Percentiles rank a stretch among this genome's conserved stretches.
phyloP scores from a whole-genome alignment of 495 filamentous ascomycete genomes.

The Echria macrotheca region DNA sequence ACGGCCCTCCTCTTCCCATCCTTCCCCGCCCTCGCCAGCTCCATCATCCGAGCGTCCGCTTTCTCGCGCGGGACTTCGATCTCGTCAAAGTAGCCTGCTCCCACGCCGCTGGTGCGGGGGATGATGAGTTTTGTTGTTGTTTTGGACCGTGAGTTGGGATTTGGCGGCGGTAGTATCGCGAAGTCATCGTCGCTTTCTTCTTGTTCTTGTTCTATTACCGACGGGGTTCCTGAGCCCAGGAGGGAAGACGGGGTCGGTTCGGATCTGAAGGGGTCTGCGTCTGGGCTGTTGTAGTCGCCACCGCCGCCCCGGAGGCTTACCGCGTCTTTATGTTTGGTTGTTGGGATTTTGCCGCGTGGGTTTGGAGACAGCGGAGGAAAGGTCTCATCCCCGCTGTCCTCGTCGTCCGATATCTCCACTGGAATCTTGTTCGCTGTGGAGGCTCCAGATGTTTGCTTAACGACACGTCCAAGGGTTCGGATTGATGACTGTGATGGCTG shows the following conservation, averaged over 20 bases:
- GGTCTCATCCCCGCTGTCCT: not conserved
- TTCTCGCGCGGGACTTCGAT: conserved; percentile 21
- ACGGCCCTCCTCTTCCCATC: conserved; percentile 3
- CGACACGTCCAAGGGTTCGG: conserved; percentile 12
- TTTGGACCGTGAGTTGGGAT: too few species aligned
- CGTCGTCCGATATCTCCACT: conserved; percentile 15
- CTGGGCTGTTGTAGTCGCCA: not conserved
- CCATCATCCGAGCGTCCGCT: too few species aligned
- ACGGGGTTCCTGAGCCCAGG: not conserved
- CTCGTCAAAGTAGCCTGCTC: not conserved
- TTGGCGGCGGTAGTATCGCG: too few species aligned
- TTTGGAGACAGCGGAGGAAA: not conserved
- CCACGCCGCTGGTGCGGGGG: not conserved
- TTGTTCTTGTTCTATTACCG: not conserved
- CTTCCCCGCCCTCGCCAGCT: not conserved
- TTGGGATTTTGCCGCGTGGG: not conserved
- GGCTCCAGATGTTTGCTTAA: too few species aligned
- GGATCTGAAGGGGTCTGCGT: conserved; percentile 17
- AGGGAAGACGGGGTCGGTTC: not conserved
- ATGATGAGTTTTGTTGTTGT: conserved; percentile 10
- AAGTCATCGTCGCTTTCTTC: not conserved
- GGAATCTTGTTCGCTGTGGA: too few species aligned
- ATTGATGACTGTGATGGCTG: conserved; percentile 12
- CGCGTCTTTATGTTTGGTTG: not conserved
- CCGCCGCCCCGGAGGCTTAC: not conserved